Evolutionary conservation across 331 rosid species (phyloP), one percentile per base, ranked within the genome.

Genomic region (Telfairia occidentalis): DNA sequence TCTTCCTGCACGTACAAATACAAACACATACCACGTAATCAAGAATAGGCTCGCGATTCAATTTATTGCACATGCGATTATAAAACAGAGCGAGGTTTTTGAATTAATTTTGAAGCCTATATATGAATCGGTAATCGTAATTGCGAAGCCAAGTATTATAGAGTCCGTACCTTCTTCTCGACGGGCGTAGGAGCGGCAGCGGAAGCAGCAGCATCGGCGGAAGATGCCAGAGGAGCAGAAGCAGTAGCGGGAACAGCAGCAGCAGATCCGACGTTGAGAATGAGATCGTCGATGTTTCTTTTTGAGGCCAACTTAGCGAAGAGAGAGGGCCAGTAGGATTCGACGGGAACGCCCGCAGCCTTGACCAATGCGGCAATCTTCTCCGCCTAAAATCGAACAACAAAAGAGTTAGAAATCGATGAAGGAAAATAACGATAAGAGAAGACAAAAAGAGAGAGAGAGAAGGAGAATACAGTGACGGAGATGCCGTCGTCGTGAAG

Each of bases 401-500:
- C 3, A 16, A 7, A 2, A 5, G 1, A 18, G 6, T 2, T 16
- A 13, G 24, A 19, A 16, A 32, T 0, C 5, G 29, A 4, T 5
- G 24, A 2, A 65, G 12, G n/a, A 11, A 26, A 5, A n/a, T n/a
- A n/a, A n/a, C n/a, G n/a, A n/a, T n/a, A n/a, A n/a, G n/a, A n/a
- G n/a, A n/a, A n/a, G n/a, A 50, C 57, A 50, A 2, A 50, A 50
- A 74, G 28, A 13, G 2, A 45, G 5, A 18, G 24, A 59, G 5
- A 26, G 3, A 49, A 13, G 53, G 29, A 32, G 5, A 29, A 81
- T 32, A 91, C 96, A 3, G 92, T 89, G 87, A 91, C 58, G 16
- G 91, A 35, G 38, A 89, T 85, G 32, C 82, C 96, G 9, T 91
- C 96, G 15, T 86, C 96, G 12, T 82, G 86, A 74, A 91, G 97